Evolutionary conservation across 306 rosid genomes (phyloP), one percentile per base, ranked within the genome.

Genomic region (Astragalus glycyphyllos): DNA sequence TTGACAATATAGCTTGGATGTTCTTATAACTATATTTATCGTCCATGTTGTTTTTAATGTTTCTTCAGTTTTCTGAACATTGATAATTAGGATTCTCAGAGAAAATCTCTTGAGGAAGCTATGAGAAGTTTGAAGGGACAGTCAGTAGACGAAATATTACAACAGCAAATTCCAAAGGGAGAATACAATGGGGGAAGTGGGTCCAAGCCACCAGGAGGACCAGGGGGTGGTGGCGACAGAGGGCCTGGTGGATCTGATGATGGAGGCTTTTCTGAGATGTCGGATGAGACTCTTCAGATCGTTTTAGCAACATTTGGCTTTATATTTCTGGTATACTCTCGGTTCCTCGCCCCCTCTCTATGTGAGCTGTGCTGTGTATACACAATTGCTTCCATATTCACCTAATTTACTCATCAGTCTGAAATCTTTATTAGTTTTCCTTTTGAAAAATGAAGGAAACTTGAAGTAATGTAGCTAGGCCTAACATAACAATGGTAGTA

Each of bases 271-370:
- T 32, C 65, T 67, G 96, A 79, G 53, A 72, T 83, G 68, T 16
- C 86, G 32, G 85, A 87, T 48, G 98, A 92, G 79, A 80, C 81
- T 35, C 23, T 86, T 42, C 96, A 92, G 81, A 82, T 89, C 11
- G 16, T 86, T 76, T 72, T 92, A 11, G 96, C 97, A 32, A 86
- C 92, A 45, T 11, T 76, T 37, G 88, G 87, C 80, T 80, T 92
- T 53, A 46, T 92, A 73, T 73, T 86, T 51, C 5, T 92, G 92
- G 97, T 91, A n/a, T n/a, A n/a, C n/a, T 85, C 54, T 34, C 65
- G 62, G 41, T 44, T 65, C 58, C 57, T 61, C 4, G 14, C 14
- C 8, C 41, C 7, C 41, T 37, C 41, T 37, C 8, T 35, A 0
- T 35, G 41, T 35, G 41, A 4, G 41, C n/a, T 35, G 41, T 35